Conservation (phyloP, 148 eudicot species). For the Limonium bicolor region DNA sequence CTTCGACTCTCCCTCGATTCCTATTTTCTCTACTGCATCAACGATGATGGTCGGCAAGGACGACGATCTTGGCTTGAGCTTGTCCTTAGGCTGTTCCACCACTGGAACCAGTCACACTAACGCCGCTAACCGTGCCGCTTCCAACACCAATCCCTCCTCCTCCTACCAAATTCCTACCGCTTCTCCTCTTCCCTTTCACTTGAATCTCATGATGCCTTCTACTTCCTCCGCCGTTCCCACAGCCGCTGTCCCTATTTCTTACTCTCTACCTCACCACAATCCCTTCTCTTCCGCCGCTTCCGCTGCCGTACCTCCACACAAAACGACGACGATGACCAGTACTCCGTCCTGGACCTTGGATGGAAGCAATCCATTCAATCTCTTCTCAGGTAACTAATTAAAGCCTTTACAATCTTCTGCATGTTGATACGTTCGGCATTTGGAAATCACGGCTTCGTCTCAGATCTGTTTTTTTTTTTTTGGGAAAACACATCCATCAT, state of each 20-base stretch:
- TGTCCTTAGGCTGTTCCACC: not conserved
- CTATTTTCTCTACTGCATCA: not conserved
- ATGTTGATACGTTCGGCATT: no score
- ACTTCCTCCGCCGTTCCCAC: not conserved
- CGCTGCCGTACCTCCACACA: not conserved
- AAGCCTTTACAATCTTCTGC: not conserved
- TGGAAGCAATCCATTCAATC: not conserved
- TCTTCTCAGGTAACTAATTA: not conserved
- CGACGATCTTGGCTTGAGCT: conserved; percentile 5
- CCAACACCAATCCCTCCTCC: not conserved
- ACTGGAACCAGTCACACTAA: not conserved
- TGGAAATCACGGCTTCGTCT: no score
- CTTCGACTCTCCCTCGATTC: no score
- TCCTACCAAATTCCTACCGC: not conserved
- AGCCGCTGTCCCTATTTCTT: not conserved
- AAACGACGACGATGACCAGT: no score
- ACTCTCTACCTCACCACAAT: not conserved
- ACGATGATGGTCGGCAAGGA: conserved; percentile 2
- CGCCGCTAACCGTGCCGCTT: not conserved
- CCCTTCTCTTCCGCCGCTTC: not conserved
- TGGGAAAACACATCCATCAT: no score
- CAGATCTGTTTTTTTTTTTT: no score
- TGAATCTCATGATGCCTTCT: not conserved
- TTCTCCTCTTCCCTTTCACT: not conserved
- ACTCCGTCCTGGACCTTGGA: not conserved